Base-by-base conservation (phyloP, 1,284 basidiomycete species). In the Rhodofomes roseus region DNA sequence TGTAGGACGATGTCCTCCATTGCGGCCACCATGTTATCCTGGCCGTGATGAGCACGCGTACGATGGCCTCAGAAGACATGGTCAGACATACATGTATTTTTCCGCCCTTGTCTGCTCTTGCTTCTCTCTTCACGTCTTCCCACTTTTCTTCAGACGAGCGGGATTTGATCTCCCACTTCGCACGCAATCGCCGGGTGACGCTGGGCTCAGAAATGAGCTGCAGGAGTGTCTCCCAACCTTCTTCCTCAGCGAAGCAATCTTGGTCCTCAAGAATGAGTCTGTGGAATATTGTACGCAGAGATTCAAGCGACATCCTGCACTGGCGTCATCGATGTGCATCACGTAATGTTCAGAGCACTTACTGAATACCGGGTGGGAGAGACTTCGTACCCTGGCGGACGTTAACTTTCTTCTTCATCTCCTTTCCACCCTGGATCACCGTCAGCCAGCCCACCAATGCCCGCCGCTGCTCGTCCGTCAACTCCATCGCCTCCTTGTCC, bases 381-480 rank as follows among this genome's bases (percentile, higher is more conserved):
- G 79, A 71, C 41, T 75, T 73, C 27, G 80, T 71, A 23, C 78
- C 78, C 43, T 71, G 70, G 62, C 90, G 80, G 36, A 92, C 83
- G 68, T 95, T 91, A 41, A 97, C 87, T 74, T 92, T 94, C 76
- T 95, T 96, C 53, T 79, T 81, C 76, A 88, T 87, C 68, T 95
- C 90, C 62, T 90, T 89, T 22, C 92, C 87, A 6, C 92, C 89
- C 66, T 89, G 90, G 64, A 98, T 81, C 11, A 98, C 89, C 56
- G 95, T 93, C 65, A 98, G 75, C 78, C 90, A 98, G 20, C 82
- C 86, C 18, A 98, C 93, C 46, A 99, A 78, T 0, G 94, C 85
- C 68, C 86, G 89, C 41, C 97, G 80, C 73, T 96, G 90, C 63
- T 97, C 94, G 71, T 99, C 97, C 4, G 92, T 95, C 55, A 99